These are phyloP conservation scores for Silene conica DNA, from an alignment of 148 eudicot genomes.

Conservation along the genomic window DNA sequence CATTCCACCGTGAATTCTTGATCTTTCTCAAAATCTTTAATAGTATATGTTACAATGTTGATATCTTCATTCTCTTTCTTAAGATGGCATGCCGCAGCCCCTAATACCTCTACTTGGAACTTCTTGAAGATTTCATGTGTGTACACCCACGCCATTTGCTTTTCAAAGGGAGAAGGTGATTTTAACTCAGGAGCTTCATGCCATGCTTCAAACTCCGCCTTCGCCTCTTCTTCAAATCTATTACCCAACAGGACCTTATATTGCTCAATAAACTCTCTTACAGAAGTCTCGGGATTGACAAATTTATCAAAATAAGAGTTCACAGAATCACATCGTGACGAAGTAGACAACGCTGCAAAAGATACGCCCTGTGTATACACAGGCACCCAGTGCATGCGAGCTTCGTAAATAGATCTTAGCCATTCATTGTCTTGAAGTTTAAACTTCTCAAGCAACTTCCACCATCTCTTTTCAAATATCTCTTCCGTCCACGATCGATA, in stretches of 20 bases:
- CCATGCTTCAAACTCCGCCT: constrained; percentile 64
- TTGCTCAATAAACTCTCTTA: constrained; percentile 48
- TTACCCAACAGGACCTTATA: constrained; percentile 45
- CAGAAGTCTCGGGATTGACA: constrained; percentile 36
- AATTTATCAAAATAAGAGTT: constrained; percentile 49
- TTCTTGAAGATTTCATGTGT: constrained; percentile 51
- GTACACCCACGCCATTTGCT: constrained; percentile 54
- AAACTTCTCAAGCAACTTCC: constrained; percentile 46
- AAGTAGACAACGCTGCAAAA: constrained; percentile 50
- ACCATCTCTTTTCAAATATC: constrained; percentile 58
- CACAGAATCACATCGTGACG: constrained; percentile 50
- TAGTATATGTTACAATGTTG: constrained; percentile 35
- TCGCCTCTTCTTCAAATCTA: constrained; percentile 58
- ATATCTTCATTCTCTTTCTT: constrained; percentile 56
- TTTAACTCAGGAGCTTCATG: constrained; percentile 62
- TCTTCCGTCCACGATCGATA: constrained; percentile 56
- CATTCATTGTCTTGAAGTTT: constrained; percentile 47
- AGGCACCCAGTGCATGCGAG: constrained; percentile 57
- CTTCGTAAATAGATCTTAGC: constrained; percentile 45
- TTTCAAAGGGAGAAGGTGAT: constrained; percentile 71
- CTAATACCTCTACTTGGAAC: constrained; percentile 63
- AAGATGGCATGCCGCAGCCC: constrained; percentile 71
- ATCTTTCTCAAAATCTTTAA: constrained; percentile 56
- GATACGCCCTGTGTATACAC: constrained; percentile 41
- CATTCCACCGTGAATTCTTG: constrained; percentile 52